Evolutionary conservation across 768 basidiomycete genomes (phyloP).

Genomic region (Auricularia cornea): DNA sequence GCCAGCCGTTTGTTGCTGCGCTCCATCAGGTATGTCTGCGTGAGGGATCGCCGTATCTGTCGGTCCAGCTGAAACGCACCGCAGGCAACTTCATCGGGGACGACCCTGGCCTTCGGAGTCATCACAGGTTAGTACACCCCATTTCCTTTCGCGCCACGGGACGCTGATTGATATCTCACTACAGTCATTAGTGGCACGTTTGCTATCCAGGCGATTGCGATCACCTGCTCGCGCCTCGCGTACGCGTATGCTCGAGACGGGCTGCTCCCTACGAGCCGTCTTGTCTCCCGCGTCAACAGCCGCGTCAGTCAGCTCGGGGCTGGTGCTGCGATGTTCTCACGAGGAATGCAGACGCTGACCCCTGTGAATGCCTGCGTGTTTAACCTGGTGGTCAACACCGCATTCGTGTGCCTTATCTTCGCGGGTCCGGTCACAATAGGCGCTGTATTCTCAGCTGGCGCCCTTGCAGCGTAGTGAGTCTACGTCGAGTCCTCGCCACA

Average conservation of each 20-base stretch:
- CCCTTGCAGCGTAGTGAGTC: slow-evolving; percentile 1
- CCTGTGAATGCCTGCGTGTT: slow-evolving; percentile 6
- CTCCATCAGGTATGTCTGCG: neutral
- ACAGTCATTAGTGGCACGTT: neutral
- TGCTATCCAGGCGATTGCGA: slow-evolving; percentile 1
- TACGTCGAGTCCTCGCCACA: neutral
- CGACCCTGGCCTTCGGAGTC: too few relatives aligned
- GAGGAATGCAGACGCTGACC: neutral
- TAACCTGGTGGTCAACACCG: slow-evolving; percentile 5
- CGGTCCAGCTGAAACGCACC: too few relatives aligned
- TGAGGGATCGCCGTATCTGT: too few relatives aligned
- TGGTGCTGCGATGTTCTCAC: neutral
- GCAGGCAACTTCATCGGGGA: too few relatives aligned
- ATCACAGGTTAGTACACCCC: too few relatives aligned
- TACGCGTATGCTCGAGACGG: slow-evolving; percentile 11
- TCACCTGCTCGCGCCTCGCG: slow-evolving; percentile 5
- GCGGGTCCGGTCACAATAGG: slow-evolving; percentile 5
- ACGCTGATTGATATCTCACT: neutral
- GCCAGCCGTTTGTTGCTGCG: slow-evolving; percentile 6
- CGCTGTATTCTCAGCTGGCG: slow-evolving; percentile 4
- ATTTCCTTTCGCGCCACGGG: too few relatives aligned
- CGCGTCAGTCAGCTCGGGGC: neutral
- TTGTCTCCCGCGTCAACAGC: neutral
- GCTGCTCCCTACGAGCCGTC: neutral
- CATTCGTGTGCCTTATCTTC: slow-evolving; percentile 6